A percentile compares a stretch with the other conserved stretches of the same genome.
phyloP scores from a whole-genome alignment of 176 grass and related monocot species.

The Triticum turgidum region DNA sequence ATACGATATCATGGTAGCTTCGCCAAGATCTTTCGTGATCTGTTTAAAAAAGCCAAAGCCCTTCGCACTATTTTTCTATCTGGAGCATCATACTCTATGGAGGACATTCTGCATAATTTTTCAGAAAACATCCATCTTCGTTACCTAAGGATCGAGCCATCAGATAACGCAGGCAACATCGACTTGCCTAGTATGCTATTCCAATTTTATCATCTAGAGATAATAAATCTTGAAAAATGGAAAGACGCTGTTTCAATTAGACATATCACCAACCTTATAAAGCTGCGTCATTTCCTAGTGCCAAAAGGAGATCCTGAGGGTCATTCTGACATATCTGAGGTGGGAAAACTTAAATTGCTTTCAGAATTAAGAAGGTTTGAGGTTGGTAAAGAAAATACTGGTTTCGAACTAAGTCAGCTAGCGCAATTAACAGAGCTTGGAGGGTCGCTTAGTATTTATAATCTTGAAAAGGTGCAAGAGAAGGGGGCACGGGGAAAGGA shows the following conservation, averaged over 20 bases:
- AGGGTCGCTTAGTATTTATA: not conserved
- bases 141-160: not conserved
- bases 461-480: not conserved
- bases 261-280: too few species aligned
- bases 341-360: too few species aligned
- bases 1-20: not conserved
- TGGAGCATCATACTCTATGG: not conserved
- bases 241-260: too few species aligned
- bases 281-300: too few species aligned
- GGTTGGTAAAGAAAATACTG: not conserved
- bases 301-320: too few species aligned
- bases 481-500: not conserved
- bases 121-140: constrained; percentile 10
- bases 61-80: not conserved
- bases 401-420: not conserved
- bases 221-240: too few species aligned
- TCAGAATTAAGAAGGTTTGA: too few species aligned
- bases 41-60: not conserved
- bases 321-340: too few species aligned
- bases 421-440: not conserved
- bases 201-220: not conserved
- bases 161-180: not conserved
- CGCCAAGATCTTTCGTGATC: not conserved
- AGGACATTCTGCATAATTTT: not conserved
- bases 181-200: not conserved